A percentile compares a stretch with the other conserved stretches of the same genome.
These are phyloP conservation scores for Sarocladiaceae sp. DNA, from an alignment of 2,329 filamentous ascomycete genomes.

Conservation along the genomic window DNA sequence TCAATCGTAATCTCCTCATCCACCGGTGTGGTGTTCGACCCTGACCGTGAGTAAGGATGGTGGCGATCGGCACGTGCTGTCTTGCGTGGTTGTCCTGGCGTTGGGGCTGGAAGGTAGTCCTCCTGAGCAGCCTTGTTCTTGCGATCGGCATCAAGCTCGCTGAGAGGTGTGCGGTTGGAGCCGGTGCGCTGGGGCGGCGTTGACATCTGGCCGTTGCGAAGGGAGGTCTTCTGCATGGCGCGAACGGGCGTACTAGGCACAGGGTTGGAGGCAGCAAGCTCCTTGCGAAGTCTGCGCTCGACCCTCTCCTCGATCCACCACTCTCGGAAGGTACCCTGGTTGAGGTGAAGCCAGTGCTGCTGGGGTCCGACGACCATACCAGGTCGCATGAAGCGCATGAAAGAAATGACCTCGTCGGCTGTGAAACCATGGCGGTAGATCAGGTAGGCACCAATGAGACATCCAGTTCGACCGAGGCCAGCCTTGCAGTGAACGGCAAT, in stretches of 20 bases:
- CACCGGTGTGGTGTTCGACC: slow-evolving; percentile 34
- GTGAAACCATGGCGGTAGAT: slow-evolving; percentile 98
- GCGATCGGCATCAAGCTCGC: slow-evolving; percentile 82
- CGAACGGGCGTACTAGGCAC: slow-evolving; percentile 55
- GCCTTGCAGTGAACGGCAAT: slow-evolving; percentile 99
- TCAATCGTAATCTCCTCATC: slow-evolving; percentile 45
- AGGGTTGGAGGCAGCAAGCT: slow-evolving; percentile 43
- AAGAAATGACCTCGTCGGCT: slow-evolving; percentile 93
- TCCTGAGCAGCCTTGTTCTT: slow-evolving; percentile 65
- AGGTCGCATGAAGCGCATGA: slow-evolving; percentile 98
- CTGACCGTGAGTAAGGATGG: slow-evolving; percentile 61
- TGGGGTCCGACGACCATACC: slow-evolving; percentile 99
- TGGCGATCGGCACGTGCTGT: slow-evolving; percentile 71
- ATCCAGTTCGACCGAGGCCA: slow-evolving; percentile 89
- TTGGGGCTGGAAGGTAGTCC: slow-evolving; percentile 89
- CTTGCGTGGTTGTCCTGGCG: slow-evolving; percentile 92
- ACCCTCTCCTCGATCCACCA: slow-evolving; percentile 94
- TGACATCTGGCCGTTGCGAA: slow-evolving; percentile 62
- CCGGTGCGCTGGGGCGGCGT: slow-evolving; percentile 78
- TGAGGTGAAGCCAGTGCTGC: slow-evolving; percentile 97
- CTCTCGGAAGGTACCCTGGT: slow-evolving; percentile 94
- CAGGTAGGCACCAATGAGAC: slow-evolving; percentile 92
- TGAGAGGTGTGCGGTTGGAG: slow-evolving; percentile 76
- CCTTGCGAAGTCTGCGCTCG: slow-evolving; percentile 58
- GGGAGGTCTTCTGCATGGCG: slow-evolving; percentile 52